Evolutionary conservation across 257 asterid genomes (phyloP).

Genomic region (Solanum sitiens): DNA sequence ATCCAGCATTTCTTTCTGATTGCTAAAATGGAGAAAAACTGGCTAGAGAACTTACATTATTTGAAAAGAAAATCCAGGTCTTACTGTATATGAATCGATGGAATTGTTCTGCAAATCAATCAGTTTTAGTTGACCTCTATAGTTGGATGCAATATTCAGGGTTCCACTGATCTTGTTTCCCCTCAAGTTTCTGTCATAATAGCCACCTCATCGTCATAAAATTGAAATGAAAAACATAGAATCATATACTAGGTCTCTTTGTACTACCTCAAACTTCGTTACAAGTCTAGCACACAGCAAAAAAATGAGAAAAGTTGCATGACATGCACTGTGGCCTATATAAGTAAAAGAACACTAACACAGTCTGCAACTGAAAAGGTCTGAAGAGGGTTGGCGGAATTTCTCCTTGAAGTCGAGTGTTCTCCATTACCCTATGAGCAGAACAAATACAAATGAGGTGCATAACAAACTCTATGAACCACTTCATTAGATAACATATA

Average conservation of each 20-base stretch:
- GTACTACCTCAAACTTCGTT: background rate
- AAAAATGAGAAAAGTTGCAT: background rate
- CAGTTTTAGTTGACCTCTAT: slow-evolving; percentile 3
- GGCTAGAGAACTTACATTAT: slow-evolving; percentile 8
- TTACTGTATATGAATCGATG: slow-evolving; percentile 1
- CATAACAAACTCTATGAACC: background rate
- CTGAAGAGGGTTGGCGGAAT: slow-evolving; percentile 10
- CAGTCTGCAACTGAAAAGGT: slow-evolving; percentile 12
- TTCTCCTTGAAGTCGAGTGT: slow-evolving; percentile 10
- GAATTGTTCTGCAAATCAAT: slow-evolving; percentile 18
- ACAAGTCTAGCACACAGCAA: background rate
- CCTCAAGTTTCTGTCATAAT: slow-evolving; percentile 7
- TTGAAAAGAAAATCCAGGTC: background rate
- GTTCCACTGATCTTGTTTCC: slow-evolving; percentile 12
- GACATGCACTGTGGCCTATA: background rate
- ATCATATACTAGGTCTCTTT: background rate
- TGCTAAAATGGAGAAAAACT: background rate
- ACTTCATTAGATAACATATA: background rate
- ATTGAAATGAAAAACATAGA: background rate
- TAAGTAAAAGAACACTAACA: slow-evolving; percentile 4
- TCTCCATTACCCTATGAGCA: slow-evolving; percentile 12
- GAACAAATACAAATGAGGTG: background rate
- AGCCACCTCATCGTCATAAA: background rate
- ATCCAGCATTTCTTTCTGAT: background rate
- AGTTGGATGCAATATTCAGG: slow-evolving; percentile 10